Evolutionary conservation across 2,329 filamentous ascomycete species (phyloP).

Genomic region (Ophiostoma pallidulum): DNA sequence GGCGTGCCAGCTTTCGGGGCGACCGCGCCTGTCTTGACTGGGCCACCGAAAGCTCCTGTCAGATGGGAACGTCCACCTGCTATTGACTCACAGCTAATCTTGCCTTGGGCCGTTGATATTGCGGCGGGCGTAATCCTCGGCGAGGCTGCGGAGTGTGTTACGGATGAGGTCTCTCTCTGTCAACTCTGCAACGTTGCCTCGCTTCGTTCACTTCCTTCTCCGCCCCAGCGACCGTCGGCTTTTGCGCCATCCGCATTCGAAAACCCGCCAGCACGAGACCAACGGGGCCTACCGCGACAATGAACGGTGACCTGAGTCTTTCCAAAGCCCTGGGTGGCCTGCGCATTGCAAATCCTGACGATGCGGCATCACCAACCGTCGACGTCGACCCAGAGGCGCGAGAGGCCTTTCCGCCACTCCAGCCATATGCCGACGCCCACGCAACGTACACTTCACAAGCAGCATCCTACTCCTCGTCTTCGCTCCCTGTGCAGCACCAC

Average conservation of each 20-base stretch:
- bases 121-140: background rate
- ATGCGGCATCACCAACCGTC: constrained; percentile 26
- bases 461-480: background rate
- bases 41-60: background rate
- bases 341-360: constrained; percentile 93
- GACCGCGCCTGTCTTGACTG: too few relatives aligned
- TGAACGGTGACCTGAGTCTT: constrained; percentile 89
- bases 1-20: too few relatives aligned
- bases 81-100: background rate
- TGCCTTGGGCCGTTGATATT: constrained; percentile 1
- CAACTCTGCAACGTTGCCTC: constrained; percentile 11
- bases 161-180: constrained; percentile 8
- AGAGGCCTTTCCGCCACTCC: background rate
- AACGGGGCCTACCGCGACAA: constrained; percentile 32
- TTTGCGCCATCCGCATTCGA: too few relatives aligned
- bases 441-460: constrained; percentile 1
- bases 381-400: background rate
- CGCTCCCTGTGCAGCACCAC: constrained; percentile 5
- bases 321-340: constrained; percentile 87
- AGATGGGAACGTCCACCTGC: constrained; percentile 3
- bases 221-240: too few relatives aligned
- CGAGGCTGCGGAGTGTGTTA: background rate
- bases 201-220: too few relatives aligned
- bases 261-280: background rate
- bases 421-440: constrained; percentile 3